phyloP scores from a whole-genome alignment of 192 early-diverging fungal genomes.

The Funneliformis geosporum region DNA sequence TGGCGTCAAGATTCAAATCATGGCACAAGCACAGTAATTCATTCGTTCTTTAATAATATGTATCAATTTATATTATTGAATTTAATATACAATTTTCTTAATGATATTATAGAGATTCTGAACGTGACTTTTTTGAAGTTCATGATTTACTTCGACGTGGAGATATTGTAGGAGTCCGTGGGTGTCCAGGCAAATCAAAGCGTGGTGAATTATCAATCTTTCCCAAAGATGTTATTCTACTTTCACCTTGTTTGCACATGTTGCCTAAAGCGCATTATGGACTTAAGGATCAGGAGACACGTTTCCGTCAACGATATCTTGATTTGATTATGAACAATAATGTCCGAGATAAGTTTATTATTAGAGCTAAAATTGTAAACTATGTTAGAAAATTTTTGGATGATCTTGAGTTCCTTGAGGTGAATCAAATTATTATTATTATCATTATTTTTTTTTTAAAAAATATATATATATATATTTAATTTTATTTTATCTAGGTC shows the following conservation, averaged over 20 bases:
- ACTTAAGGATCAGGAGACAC: slow-evolving; percentile 95
- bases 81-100: slow-evolving; percentile 1
- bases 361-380: slow-evolving; percentile 91
- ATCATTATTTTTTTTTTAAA: background rate
- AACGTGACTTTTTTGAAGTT: slow-evolving; percentile 73
- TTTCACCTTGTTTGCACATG: slow-evolving; percentile 94
- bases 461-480: background rate
- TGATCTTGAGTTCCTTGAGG: slow-evolving; percentile 90
- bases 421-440: background rate
- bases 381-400: slow-evolving; percentile 96
- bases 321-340: slow-evolving; percentile 99
- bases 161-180: slow-evolving; percentile 93
- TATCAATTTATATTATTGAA: background rate
- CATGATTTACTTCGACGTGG: slow-evolving; percentile 88
- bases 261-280: slow-evolving; percentile 94
- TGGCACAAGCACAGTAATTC: slow-evolving; percentile 77
- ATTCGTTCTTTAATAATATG: background rate
- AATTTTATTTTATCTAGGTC: slow-evolving; percentile 47
- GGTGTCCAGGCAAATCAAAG: slow-evolving; percentile 91
- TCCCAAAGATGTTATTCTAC: slow-evolving; percentile 81
- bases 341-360: slow-evolving; percentile 93
- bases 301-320: slow-evolving; percentile 97
- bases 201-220: slow-evolving; percentile 95
- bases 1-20: slow-evolving; percentile 91
- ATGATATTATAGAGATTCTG: slow-evolving; percentile 40